Evolutionary conservation across 352 stramenopile species (phyloP), one percentile per base, ranked within the genome.

Genomic region (Pythium sp.): DNA sequence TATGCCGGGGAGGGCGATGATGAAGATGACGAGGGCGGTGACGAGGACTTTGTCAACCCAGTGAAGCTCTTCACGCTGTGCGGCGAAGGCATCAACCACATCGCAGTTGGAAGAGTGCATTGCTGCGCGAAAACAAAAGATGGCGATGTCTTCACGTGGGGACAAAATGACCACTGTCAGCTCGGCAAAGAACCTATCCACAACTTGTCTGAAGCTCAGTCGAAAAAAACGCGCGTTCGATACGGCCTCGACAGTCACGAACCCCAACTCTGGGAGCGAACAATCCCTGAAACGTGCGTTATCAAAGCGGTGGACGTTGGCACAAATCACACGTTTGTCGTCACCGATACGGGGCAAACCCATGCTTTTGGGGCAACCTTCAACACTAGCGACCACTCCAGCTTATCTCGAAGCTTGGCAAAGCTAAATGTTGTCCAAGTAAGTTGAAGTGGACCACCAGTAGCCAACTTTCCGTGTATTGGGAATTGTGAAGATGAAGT

Each of bases 81-180:
- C 67, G 84, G 83, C 0, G 87, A 95, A 68, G 84, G 82, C 15
- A 57, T 95, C 38, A 89, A 77, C 36, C 55, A 77, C 28, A 95
- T 95, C 43, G 86, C 87, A 26, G 87, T 95, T 2, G 87, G 87
- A 0, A 74, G 87, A 36, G 79, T 86, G 6, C 87, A 95, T 69
- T 95, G 87, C 62, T 90, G 77, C 51, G 87, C 84, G 3, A 78
- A 72, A 24, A 93, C 87, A 1, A 93, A 91, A 66, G 85, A 92
- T 18, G 86, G 87, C 41, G 87, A 94, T 59, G 82, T 94, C 3
- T 95, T 89, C 62, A 91, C 87, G 22, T 95, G 87, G 87, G 87
- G 87, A 8, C 84, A 93, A 22, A 95, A 94, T 56, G 83, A 93
- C 59, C 87, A 93, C 66, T 92, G 83, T 34, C 87, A 95, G 54